Conservation (phyloP, 2,329 filamentous ascomycete species). For the Penicillium psychrosexuale region DNA sequence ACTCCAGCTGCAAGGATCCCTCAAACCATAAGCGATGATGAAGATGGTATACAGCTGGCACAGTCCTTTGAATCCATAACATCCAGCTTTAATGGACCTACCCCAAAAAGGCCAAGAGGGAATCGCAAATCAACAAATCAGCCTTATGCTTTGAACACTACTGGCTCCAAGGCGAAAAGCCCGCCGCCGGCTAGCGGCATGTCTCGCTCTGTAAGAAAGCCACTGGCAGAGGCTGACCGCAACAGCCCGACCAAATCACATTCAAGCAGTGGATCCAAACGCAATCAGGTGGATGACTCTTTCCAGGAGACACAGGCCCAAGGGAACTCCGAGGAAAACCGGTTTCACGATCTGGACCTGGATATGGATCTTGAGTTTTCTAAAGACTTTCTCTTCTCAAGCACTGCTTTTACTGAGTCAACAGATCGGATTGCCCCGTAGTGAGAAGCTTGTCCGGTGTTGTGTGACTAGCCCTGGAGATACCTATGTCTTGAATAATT, state of each 20-base stretch:
- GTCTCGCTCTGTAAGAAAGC: conserved; percentile 15
- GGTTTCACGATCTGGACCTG: conserved; percentile 29
- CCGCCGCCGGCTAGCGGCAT: not conserved
- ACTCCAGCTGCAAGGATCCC: conserved; percentile 9
- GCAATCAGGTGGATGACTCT: conserved; percentile 3
- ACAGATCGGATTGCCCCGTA: conserved; percentile 13
- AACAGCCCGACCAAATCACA: conserved; percentile 30
- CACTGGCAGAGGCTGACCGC: conserved; percentile 24
- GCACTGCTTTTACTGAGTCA: conserved; percentile 29
- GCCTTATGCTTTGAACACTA: not conserved
- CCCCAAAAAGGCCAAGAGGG: conserved; percentile 29
- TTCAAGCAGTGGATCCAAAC: conserved; percentile 9
- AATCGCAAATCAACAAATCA: conserved; percentile 17
- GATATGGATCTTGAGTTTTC: conserved; percentile 37
- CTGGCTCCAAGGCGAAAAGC: conserved; percentile 7
- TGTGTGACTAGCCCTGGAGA: not conserved
- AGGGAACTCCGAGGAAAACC: conserved; percentile 18
- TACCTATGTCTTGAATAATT: not conserved
- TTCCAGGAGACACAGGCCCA: conserved; percentile 10
- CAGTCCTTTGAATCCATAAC: conserved; percentile 23
- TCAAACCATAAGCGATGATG: conserved; percentile 17
- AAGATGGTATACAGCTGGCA: conserved; percentile 18
- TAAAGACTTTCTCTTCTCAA: conserved; percentile 36
- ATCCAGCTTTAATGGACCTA: conserved; percentile 20
- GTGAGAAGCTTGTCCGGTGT: not conserved